phyloP scores from a whole-genome alignment of 2,329 filamentous ascomycete genomes.

The Fusarium goolgardi region DNA sequence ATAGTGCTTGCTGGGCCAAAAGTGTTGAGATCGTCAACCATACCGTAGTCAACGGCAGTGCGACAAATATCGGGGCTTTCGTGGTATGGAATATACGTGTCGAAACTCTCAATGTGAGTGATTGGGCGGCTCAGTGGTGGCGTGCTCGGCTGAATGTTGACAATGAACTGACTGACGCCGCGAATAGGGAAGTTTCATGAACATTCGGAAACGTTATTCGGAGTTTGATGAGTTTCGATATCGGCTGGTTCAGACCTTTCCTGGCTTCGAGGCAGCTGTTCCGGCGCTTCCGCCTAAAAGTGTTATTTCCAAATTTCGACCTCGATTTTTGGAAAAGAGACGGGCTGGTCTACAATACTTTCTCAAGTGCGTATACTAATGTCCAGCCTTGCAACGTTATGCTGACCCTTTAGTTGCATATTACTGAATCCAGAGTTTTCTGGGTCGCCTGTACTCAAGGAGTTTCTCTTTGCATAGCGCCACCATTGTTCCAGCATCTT shows the following conservation, averaged over 20 bases:
- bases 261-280: slow-evolving; percentile 84
- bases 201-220: slow-evolving; percentile 82
- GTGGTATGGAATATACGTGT: slow-evolving; percentile 94
- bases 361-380: slow-evolving; percentile 74
- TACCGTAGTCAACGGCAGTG: slow-evolving; percentile 67
- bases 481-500: slow-evolving; percentile 24
- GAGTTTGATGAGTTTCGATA: slow-evolving; percentile 88
- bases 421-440: slow-evolving; percentile 94
- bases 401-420: slow-evolving; percentile 73
- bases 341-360: slow-evolving; percentile 90
- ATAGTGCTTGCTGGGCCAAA: slow-evolving; percentile 72
- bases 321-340: slow-evolving; percentile 86
- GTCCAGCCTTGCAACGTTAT: background rate
- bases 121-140: slow-evolving; percentile 14
- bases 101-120: slow-evolving; percentile 78
- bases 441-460: slow-evolving; percentile 88
- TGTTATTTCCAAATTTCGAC: slow-evolving; percentile 85
- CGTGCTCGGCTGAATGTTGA: background rate
- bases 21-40: slow-evolving; percentile 70
- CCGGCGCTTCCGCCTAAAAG: slow-evolving; percentile 93
- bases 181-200: slow-evolving; percentile 68
- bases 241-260: slow-evolving; percentile 82
- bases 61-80: slow-evolving; percentile 81
- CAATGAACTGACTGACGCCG: slow-evolving; percentile 11
- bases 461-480: slow-evolving; percentile 79